Evolutionary conservation across 306 rosid species (phyloP), one percentile per base, ranked within the genome.

Genomic region (Begonia peltatifolia): DNA sequence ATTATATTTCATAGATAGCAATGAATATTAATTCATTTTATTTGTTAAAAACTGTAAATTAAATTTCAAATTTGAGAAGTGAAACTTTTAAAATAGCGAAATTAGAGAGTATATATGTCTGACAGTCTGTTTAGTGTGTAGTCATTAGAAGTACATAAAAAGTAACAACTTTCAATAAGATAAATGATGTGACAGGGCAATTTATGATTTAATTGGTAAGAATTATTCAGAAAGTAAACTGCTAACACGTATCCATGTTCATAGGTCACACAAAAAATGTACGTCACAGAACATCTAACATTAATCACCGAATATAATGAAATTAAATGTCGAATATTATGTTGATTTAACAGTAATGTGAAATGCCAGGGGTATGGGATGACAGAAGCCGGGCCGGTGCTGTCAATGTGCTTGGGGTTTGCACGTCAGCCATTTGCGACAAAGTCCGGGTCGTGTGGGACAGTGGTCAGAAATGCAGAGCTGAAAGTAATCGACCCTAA

Each of bases 371-470:
- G 97, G 0, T 89, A 89, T 23, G 97, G 97, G 10, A 89, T 89
- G 97, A 89, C 97, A 0, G 97, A 89, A 68, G 97, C 97, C 1
- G 97, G 97, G 10, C 95, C 97, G 0, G 95, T 85, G 46, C 42
- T 89, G 6, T 70, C 94, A 2, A 85, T 85, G 95, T 77, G 84
- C 51, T 44, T 74, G 35, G 79, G 74, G 0, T 84, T 85, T 49
- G 97, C 97, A 30, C 82, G 74, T 73, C 65, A 85, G 11, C 74
- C 94, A 0, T 62, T 74, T 17, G 68, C 78, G 16, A 69, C 72
- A 25, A 89, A 83, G 44, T 74, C 94, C 14, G 97, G 94, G 0
- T 80, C 97, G 4, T 84, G 97, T 42, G 95, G 97, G 10, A 72
- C 79, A 0, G 95, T 82, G 0, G 87, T 89, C 0, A 64, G 97